A percentile compares a stretch with the other conserved stretches of the same genome.
These are phyloP conservation scores for Neurospora pannonica DNA, from an alignment of 495 filamentous ascomycete genomes.

Conservation along the genomic window DNA sequence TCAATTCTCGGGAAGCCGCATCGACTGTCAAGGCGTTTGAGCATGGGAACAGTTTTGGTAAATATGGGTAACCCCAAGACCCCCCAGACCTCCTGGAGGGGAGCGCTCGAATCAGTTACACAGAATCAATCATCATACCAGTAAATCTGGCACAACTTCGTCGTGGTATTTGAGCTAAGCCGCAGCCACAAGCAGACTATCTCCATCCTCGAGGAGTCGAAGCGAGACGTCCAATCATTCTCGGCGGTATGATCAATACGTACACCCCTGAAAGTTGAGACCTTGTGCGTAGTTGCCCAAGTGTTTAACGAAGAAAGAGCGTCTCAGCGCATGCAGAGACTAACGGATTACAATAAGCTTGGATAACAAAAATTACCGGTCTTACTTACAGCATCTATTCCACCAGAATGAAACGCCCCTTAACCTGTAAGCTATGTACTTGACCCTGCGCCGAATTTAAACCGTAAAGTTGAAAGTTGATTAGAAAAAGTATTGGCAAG, in stretches of 20 bases:
- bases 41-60: too few species aligned
- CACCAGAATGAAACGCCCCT: not conserved
- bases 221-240: not conserved
- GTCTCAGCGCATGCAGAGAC: not conserved
- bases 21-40: too few species aligned
- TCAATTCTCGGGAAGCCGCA: too few species aligned
- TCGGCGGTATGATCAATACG: not conserved
- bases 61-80: not conserved
- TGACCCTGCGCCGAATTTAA: not conserved
- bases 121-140: not conserved
- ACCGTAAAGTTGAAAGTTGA: not conserved
- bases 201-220: not conserved
- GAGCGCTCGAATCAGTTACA: not conserved
- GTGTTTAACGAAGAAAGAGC: not conserved
- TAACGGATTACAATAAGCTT: not conserved
- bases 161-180: not conserved
- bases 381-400: not conserved
- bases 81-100: not conserved
- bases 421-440: not conserved
- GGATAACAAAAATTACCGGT: not conserved
- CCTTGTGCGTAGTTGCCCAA: not conserved
- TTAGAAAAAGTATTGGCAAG: not conserved
- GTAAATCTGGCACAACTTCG: not conserved
- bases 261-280: not conserved
- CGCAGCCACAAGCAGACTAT: not conserved